A percentile compares a stretch with the other conserved stretches of the same genome.
These are phyloP conservation scores for Magnaporthiopsis rhizophila DNA, from an alignment of 2,329 filamentous ascomycete species.

Conservation along the genomic window DNA sequence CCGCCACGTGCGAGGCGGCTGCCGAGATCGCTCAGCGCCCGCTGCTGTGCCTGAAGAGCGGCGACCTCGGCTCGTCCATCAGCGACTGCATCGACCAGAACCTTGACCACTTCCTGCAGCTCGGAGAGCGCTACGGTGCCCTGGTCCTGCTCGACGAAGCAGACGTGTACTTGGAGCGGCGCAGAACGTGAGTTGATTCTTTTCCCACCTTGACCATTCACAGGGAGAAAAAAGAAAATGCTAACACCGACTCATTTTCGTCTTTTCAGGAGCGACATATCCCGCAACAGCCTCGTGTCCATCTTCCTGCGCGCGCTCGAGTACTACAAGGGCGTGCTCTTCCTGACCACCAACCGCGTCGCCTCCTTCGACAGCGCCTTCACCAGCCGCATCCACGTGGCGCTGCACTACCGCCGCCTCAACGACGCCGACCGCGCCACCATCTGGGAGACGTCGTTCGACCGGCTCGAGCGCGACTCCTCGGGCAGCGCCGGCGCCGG, in stretches of 20 bases:
- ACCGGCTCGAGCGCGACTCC: constrained; percentile 34
- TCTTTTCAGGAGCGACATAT: constrained; percentile 26
- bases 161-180: constrained; percentile 51
- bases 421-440: constrained; percentile 32
- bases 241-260: background rate
- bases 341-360: constrained; percentile 43
- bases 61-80: constrained; percentile 31
- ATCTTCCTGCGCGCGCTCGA: constrained; percentile 42
- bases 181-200: constrained; percentile 20
- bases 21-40: constrained; percentile 42
- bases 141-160: constrained; percentile 52
- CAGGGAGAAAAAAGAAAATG: background rate
- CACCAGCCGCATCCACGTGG: constrained; percentile 40
- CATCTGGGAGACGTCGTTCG: constrained; percentile 39
- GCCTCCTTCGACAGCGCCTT: constrained; percentile 39
- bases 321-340: constrained; percentile 42
- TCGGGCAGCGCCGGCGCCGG: constrained; percentile 14
- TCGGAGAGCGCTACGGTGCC: constrained; percentile 41
- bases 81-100: constrained; percentile 29
- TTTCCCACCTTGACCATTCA: no score
- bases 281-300: constrained; percentile 39
- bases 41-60: constrained; percentile 41
- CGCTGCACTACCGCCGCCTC: constrained; percentile 36
- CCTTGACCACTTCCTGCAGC: constrained; percentile 38
- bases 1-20: constrained; percentile 46